phyloP scores from a whole-genome alignment of 2,329 filamentous ascomycete genomes.

The Trichoderma sp. region DNA sequence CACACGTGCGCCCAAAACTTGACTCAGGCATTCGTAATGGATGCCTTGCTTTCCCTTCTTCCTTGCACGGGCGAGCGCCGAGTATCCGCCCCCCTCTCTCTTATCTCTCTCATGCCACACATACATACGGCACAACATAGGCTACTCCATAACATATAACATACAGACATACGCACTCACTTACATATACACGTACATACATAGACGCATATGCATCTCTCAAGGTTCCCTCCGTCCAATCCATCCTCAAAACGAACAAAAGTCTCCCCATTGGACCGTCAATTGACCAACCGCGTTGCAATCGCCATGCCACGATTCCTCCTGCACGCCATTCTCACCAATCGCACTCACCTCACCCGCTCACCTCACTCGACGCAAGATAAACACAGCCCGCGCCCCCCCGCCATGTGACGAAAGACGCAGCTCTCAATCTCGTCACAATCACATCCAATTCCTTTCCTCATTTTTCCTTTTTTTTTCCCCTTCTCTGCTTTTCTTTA shows the following conservation, averaged over 20 bases:
- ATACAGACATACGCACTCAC: not conserved
- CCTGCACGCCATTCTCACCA: conserved; percentile 4
- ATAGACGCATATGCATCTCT: not conserved
- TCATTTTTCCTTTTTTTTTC: not conserved
- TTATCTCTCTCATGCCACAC: not conserved
- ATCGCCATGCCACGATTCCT: not conserved
- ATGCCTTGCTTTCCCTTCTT: not conserved
- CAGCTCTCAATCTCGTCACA: not conserved
- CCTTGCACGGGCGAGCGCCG: not conserved
- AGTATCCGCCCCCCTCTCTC: not conserved
- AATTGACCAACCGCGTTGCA: not conserved
- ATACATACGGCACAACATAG: not conserved
- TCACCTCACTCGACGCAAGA: not conserved
- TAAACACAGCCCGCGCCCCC: not conserved
- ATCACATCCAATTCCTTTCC: not conserved
- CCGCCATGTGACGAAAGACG: not conserved
- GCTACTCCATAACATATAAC: not conserved
- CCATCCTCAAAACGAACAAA: not conserved
- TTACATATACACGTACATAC: not conserved
- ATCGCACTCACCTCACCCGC: not conserved
- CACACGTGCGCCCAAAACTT: not conserved
- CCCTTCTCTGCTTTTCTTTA: no score
- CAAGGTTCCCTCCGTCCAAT: not conserved
- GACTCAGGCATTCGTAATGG: conserved; percentile 3
- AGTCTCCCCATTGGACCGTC: not conserved